Conservation (phyloP, 1,284 basidiomycete genomes). For the Malassezia pachydermatis region DNA sequence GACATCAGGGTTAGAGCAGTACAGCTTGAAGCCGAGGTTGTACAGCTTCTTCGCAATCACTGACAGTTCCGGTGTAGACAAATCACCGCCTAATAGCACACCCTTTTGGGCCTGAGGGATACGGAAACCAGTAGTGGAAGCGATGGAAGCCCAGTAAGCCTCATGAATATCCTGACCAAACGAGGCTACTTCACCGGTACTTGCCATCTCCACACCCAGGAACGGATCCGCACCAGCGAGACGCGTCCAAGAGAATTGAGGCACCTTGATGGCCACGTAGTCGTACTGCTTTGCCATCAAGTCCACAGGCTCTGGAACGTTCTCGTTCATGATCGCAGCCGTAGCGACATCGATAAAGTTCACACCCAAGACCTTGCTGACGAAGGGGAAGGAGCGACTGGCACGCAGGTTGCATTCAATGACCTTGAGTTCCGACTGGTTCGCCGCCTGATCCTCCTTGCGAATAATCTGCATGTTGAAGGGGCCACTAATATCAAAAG, state of each 20-base stretch:
- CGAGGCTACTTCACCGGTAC: constrained; percentile 94
- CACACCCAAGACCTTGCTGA: constrained; percentile 89
- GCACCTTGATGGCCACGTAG: constrained; percentile 93
- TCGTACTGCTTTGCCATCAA: constrained; percentile 81
- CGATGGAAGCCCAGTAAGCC: constrained; percentile 86
- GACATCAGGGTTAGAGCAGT: constrained; percentile 69
- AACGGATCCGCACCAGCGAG: constrained; percentile 76
- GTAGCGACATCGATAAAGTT: constrained; percentile 96
- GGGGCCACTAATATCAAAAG: constrained; percentile 92
- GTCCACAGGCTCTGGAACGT: constrained; percentile 87
- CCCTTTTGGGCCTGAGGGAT: constrained; percentile 66
- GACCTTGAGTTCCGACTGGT: constrained; percentile 70
- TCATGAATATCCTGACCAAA: constrained; percentile 90
- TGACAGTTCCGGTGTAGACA: constrained; percentile 68
- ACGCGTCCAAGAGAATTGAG: constrained; percentile 97
- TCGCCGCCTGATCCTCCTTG: constrained; percentile 59
- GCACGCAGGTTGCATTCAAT: constrained; percentile 98
- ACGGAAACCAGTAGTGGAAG: constrained; percentile 83
- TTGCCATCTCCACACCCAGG: constrained; percentile 73
- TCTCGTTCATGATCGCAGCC: constrained; percentile 73
- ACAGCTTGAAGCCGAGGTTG: constrained; percentile 75
- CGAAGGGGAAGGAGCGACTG: constrained; percentile 96
- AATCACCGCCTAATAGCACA: constrained; percentile 77
- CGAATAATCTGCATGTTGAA: constrained; percentile 99
- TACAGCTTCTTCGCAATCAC: constrained; percentile 59